Base-by-base conservation (phyloP, 352 stramenopile genomes). In the Detonula confervacea region DNA sequence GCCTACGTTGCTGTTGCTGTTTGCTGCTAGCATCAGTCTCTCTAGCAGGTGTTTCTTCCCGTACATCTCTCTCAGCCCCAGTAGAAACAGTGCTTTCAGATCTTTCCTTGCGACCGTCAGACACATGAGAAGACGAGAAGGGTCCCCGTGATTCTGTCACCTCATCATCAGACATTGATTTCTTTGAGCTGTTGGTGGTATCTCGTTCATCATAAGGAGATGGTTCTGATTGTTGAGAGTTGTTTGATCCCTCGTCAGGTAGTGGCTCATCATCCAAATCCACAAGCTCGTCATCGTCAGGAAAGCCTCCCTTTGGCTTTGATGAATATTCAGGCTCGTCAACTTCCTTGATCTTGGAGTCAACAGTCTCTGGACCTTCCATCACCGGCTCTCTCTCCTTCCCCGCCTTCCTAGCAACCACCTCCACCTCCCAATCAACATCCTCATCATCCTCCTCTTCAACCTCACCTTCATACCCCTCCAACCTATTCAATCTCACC, bases 341-440 rank as follows among this genome's bases (percentile, higher is more conserved):
- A 6, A n/a, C 51, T 27, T 42, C 39, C 18, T 51, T 22, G 22
- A 24, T 35, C 55, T 14, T 25, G 22, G 54, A 35, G 39, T 66
- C 29, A 2, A n/a, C 37, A 18, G 18, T 62, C 47, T 54, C 27
- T 49, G 14, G 2, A 18, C 5, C 24, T 18, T 25, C 0, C n/a
- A 24, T n/a, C 47, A 30, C 44, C 22, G 14, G 16, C 25, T 0
- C 16, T 22, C 22, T 42, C 14, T 54, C 29, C n/a, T 46, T 24
- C 29, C 7, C 18, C 42, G 27, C 29, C 27, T 64, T 59, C 11
- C 3, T 35, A 16, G n/a, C 9, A 56, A 76, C 42, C 42, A 85
- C 35, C 44, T 80, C 62, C n/a, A 84, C 67, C 22, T 65, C 59
- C 77, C 77, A 85, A 71, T 85, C 77, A 25, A 77, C 63, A 51